Conservation (phyloP, 805 yeast species). For the Blastobotrys peoriensis region DNA sequence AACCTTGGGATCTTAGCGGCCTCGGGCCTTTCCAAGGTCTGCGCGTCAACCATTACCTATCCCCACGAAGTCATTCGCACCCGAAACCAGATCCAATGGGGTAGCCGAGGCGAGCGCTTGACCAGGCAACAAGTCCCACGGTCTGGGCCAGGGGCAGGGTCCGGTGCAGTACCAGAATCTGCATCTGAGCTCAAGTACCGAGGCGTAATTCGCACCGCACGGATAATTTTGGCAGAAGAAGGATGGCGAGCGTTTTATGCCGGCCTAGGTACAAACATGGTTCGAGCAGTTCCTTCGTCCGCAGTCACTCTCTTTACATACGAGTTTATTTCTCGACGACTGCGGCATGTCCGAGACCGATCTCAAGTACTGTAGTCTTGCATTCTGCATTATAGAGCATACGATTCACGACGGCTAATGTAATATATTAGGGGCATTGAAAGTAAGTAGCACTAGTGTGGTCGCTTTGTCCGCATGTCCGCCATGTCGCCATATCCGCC, state of each 20-base stretch:
- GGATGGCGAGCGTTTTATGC: slow-evolving; percentile 82
- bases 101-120: background rate
- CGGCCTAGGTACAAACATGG: slow-evolving; percentile 79
- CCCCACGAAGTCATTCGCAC: slow-evolving; percentile 96
- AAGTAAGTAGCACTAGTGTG: too few relatives aligned
- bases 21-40: slow-evolving; percentile 76
- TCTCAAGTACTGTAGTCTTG: background rate
- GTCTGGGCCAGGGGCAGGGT: slow-evolving; percentile 10
- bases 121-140: too few relatives aligned
- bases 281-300: slow-evolving; percentile 89
- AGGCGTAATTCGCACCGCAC: slow-evolving; percentile 32
- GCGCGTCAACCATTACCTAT: slow-evolving; percentile 82
- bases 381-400: background rate
- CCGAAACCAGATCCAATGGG: slow-evolving; percentile 61
- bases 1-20: slow-evolving; percentile 40
- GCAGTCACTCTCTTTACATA: slow-evolving; percentile 93
- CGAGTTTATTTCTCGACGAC: slow-evolving; percentile 42
- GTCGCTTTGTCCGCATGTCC: too few relatives aligned
- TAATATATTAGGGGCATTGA: too few relatives aligned
- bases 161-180: slow-evolving; percentile 1
- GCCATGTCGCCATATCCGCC: too few relatives aligned
- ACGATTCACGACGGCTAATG: background rate
- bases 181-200: slow-evolving; percentile 23
- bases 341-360: slow-evolving; percentile 9
- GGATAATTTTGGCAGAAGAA: slow-evolving; percentile 50